Evolutionary conservation across 2,329 filamentous ascomycete genomes (phyloP), one percentile per base, ranked within the genome.

Genomic region (Colletotrichum nymphaeae): DNA sequence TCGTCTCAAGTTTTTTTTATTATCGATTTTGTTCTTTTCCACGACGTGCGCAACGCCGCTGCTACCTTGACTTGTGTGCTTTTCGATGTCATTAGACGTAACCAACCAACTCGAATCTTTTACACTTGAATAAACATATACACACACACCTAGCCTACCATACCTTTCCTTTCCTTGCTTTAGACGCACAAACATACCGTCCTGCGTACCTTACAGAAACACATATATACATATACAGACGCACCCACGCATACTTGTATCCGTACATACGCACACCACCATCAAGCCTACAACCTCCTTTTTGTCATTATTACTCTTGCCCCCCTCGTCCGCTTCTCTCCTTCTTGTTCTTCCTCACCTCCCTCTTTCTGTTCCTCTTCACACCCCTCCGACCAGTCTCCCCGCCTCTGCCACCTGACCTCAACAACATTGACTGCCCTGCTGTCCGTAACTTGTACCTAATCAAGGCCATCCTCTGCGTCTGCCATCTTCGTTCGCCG

Each of bases 61-160:
- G 58, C 69, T 69, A 64, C 67, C 46, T 60, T 32, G 46, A 56
- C 53, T 65, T 37, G 30, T 35, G 59, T 56, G 42, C 32, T 56
- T 70, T 65, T 46, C 30, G 64, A 42, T 60, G 65, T 64, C 59
- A 65, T 64, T 59, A 70, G 59, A 57, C 59, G 70, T 42, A 60
- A 46, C 66, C 53, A 72, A 58, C 69, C 59, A 72, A 53, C 53
- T 35, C 42, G 24, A 57, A 56, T 60, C 37, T 69, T 56, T 56
- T 28, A 66, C 70, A 69, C 46, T 52, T 70, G 66, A 60, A 73
- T 24, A 69, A 30, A 63, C 42, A 22, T 16, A 19, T 12, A 16
- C 42, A 11, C 46, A 5, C 32, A 12, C 32, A 35, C 16, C 37
- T 42, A 42, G 5, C 37, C 19, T 42, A 42, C 37, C 37, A 7